Conservation (phyloP, 1,139 yeast species). For the Suhomyces bolitotheri region DNA sequence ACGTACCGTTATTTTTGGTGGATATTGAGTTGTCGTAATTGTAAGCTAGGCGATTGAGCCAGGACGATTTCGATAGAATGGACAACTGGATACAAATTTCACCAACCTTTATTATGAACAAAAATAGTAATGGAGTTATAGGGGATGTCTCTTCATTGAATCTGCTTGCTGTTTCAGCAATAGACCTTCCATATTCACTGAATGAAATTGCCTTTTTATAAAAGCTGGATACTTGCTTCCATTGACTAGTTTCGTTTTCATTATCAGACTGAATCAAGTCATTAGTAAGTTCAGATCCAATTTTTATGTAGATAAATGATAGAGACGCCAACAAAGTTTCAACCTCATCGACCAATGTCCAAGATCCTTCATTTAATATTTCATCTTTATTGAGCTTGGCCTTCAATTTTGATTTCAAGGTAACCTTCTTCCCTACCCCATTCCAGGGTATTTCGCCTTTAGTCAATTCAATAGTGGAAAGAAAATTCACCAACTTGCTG, state of each 20-base stretch:
- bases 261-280: constrained; percentile 29
- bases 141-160: constrained; percentile 1
- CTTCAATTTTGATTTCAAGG: neutral
- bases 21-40: constrained; percentile 29
- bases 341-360: constrained; percentile 37
- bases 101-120: constrained; percentile 30
- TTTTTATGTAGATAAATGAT: constrained; percentile 31
- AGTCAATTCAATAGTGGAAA: constrained; percentile 1
- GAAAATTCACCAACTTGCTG: neutral
- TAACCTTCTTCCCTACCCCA: constrained; percentile 1
- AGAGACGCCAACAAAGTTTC: constrained; percentile 27
- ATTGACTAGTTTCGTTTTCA: constrained; percentile 27
- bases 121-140: constrained; percentile 15
- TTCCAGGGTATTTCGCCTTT: constrained; percentile 11
- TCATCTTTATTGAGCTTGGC: neutral
- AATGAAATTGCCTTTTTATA: constrained; percentile 37
- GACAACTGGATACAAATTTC: constrained; percentile 43
- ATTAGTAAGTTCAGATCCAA: constrained; percentile 41
- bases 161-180: constrained; percentile 1
- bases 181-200: constrained; percentile 24
- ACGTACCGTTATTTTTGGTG: constrained; percentile 40
- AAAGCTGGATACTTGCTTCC: constrained; percentile 39
- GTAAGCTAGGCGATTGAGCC: constrained; percentile 39
- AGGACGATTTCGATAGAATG: constrained; percentile 40
- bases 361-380: constrained; percentile 10